These are phyloP conservation scores for Didymella arachidicola DNA, from an alignment of 2,329 filamentous ascomycete species.

Conservation along the genomic window DNA sequence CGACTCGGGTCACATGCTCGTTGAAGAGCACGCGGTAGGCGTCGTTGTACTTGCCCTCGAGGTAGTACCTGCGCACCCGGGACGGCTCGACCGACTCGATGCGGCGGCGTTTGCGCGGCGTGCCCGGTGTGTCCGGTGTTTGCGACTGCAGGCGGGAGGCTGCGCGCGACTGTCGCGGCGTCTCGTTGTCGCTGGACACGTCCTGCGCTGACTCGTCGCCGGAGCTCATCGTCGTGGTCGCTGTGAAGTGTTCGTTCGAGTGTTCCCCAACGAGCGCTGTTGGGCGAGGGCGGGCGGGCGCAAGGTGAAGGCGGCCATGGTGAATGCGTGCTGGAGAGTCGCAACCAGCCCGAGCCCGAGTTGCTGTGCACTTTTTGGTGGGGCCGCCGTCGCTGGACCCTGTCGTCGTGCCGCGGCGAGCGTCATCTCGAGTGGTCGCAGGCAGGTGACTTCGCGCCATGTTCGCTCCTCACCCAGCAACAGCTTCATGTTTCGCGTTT, in stretches of 20 bases:
- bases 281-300: neutral
- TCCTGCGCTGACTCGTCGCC: constrained; percentile 15
- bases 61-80: constrained; percentile 30
- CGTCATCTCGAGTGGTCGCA: constrained; percentile 22
- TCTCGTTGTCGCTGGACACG: constrained; percentile 10
- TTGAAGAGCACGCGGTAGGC: constrained; percentile 51
- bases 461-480: constrained; percentile 23
- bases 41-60: constrained; percentile 57
- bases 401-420: neutral
- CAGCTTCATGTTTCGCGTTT: constrained; percentile 42
- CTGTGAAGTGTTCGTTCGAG: neutral
- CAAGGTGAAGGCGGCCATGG: constrained; percentile 22
- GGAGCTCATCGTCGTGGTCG: constrained; percentile 27
- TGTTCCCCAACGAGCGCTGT: neutral
- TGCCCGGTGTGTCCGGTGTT: constrained; percentile 21
- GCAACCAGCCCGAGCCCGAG: constrained; percentile 1
- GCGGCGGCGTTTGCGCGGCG: constrained; percentile 38
- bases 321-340: constrained; percentile 13
- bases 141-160: constrained; percentile 24
- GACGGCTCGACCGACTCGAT: constrained; percentile 28
- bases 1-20: constrained; percentile 32
- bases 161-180: constrained; percentile 10
- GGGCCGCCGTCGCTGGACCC: constrained; percentile 12
- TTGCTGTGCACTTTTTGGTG: constrained; percentile 12
- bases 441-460: constrained; percentile 29